Percentiles rank a stretch among this genome's conserved stretches.
Evolutionary conservation across 1,284 basidiomycete genomes (phyloP).

Genomic region (Anthracocystis panici-leucophaei): DNA sequence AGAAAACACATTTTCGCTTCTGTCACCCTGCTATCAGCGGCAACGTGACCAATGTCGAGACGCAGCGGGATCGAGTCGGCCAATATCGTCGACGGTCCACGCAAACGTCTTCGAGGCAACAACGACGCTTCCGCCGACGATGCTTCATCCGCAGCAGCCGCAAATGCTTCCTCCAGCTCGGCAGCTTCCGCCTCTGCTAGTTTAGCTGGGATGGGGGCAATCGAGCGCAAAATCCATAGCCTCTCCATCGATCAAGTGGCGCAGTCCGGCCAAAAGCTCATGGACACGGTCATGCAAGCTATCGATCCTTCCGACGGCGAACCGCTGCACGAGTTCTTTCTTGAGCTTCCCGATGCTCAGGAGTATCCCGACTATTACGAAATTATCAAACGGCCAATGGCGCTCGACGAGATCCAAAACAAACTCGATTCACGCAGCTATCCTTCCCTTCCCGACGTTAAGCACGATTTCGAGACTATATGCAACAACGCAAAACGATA

Average conservation of each 20-base stretch:
- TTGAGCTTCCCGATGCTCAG: constrained; percentile 80
- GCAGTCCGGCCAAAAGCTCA: constrained; percentile 37
- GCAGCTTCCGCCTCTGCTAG: constrained; percentile 5
- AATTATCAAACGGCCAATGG: constrained; percentile 84
- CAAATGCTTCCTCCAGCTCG: constrained; percentile 5
- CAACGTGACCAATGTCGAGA: constrained; percentile 28
- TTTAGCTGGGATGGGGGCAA: constrained; percentile 30
- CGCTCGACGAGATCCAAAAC: constrained; percentile 82
- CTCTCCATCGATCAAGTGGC: constrained; percentile 32
- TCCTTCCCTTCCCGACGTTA: constrained; percentile 78
- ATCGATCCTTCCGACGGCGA: constrained; percentile 49
- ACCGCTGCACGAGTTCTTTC: constrained; percentile 78
- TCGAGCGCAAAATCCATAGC: constrained; percentile 45
- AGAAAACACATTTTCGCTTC: neutral
- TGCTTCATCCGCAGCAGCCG: constrained; percentile 12
- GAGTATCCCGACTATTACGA: constrained; percentile 93
- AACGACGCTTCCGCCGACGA: constrained; percentile 26
- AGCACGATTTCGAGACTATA: constrained; percentile 84
- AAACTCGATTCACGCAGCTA: constrained; percentile 79
- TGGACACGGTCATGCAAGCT: constrained; percentile 47
- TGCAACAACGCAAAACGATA: constrained; percentile 91
- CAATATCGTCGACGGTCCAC: constrained; percentile 53
- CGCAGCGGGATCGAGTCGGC: constrained; percentile 38
- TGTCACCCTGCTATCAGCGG: neutral
- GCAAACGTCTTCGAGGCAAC: constrained; percentile 51